Evolutionary conservation across 257 asterid genomes (phyloP), one percentile per base, ranked within the genome.

Genomic region (Cruciata laevipes): DNA sequence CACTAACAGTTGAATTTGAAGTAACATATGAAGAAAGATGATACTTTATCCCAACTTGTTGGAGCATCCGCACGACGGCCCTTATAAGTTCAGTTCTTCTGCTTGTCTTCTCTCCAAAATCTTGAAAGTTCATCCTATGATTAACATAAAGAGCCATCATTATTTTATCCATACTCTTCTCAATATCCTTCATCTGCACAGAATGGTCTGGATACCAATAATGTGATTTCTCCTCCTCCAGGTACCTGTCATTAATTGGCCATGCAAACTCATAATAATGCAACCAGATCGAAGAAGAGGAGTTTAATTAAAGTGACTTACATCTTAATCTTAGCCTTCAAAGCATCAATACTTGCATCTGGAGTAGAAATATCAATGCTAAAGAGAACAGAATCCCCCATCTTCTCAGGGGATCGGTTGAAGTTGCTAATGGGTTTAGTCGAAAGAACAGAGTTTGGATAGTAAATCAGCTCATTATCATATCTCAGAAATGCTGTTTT

Each of bases 311-410:
- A n/a, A n/a, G n/a, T n/a, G n/a, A 4, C 84, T 5, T 82, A 89
- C 96, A 70, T 73, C 76, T 87, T 85, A 20, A 89, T 80, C 69
- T 78, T 79, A 23, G 63, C 84, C 61, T 75, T 87, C 68, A 87
- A 71, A 30, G 79, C 79, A 11, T 83, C 84, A 53, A 87, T 73
- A 74, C 73, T 85, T 79, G 84, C 87, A 9, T 71, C 74, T 18
- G 96, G 74, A 67, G 95, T 89, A 27, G 77, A 74, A 47, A 85
- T 78, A 81, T 85, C 93, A 13, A 89, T 77, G 44, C 86, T 80
- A 70, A 89, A 89, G 69, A 80, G 86, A 18, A 89, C 85, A 32
- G 85, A 25, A 58, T 89, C 96, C 0, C 93, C 89, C 96, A 87
- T 75, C 55, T 53, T 84, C 68, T 86, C 89, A 1, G 93, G 93